Evolutionary conservation across 2,329 filamentous ascomycete species (phyloP), one percentile per base, ranked within the genome.

Genomic region (Ciborinia camelliae): DNA sequence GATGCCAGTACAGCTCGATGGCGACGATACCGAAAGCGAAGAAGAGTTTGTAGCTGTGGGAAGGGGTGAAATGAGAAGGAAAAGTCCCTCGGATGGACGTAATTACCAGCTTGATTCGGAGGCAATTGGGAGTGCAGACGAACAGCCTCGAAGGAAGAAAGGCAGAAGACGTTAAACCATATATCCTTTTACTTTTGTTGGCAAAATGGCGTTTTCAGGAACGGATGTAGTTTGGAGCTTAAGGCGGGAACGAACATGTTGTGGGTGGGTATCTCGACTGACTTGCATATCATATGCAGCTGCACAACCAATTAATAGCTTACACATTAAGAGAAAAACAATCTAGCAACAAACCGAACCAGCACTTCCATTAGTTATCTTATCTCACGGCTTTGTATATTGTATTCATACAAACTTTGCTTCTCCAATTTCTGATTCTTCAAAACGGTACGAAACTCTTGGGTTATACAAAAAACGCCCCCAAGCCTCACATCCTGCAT

Each of bases 1-100:
- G 65, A 96, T 99, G 89, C 96, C 95, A 0, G 91, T 99, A 3
- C 78, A 97, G n/a, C 86, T 97, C 68, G 91, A 97, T 74, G 85
- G 98, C 53, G 92, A 92, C 55, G 92, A 96, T 72, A 97, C 91
- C 71, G 95, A 98, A 74, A 97, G 91, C 74, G 95, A 97, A 74
- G 95, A 99, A 72, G 96, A 99, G 74, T 87, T 88, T 66, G 79
- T 89, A 32, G 80, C 84, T 5, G 84, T 89, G 28, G 86, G 84
- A 23, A 84, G 86, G 1, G 94, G 94, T 14, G 96, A 95, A 54
- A 94, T 96, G 83, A 84, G 94, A 69, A 85, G 92, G 66, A 90
- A 92, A 75, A 97, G 91, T 75, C 87, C 91, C 14, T 91, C 90
- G 1, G 88, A 90, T 64, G 85, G 85, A 57, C 82, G 88, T 70